These are phyloP conservation scores for Limnomonas spitsbergensis DNA, from an alignment of 139 green algal species.

Conservation along the genomic window DNA sequence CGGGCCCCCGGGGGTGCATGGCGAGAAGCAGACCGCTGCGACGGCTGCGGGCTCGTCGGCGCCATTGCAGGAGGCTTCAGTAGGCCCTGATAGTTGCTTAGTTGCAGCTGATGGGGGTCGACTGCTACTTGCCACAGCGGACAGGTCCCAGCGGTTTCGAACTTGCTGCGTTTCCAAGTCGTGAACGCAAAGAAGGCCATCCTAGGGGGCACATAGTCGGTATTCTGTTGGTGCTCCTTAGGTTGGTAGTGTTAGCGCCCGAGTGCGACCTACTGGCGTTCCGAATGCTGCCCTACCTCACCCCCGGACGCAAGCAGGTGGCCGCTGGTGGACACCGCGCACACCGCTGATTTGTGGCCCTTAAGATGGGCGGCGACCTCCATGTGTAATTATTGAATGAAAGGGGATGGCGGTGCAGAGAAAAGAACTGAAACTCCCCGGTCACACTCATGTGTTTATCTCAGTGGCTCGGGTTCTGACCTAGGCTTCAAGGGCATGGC, in stretches of 20 bases:
- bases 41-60: neutral
- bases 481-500: no score
- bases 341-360: neutral
- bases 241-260: neutral
- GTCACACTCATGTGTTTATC: no score
- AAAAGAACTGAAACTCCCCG: no score
- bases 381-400: no score
- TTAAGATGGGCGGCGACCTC: neutral
- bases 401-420: no score
- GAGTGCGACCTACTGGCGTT: neutral
- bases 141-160: no score
- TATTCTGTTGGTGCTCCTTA: no score
- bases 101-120: neutral
- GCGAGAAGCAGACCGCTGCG: neutral
- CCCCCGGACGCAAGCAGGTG: neutral
- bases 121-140: no score
- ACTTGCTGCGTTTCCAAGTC: no score
- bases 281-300: neutral
- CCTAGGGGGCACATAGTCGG: no score
- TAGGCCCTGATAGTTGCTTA: neutral
- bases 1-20: neutral
- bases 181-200: no score
- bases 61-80: neutral
- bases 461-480: no score
- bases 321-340: neutral